phyloP scores from a whole-genome alignment of 202 grass and related monocot genomes.

The Carex sylvatica region DNA sequence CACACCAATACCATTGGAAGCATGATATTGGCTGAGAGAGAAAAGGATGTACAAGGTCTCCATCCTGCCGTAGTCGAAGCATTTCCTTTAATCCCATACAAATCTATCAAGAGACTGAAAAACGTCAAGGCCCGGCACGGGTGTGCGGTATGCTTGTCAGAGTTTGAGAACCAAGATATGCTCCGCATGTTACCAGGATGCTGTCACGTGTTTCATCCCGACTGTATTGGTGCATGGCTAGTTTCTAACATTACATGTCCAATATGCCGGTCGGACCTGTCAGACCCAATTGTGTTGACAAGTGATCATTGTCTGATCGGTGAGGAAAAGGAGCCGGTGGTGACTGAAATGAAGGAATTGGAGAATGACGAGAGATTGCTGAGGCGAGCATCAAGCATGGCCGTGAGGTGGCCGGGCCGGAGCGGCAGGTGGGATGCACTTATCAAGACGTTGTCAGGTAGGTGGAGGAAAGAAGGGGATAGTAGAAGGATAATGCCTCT shows the following conservation, averaged over 20 bases:
- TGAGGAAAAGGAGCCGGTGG: neutral
- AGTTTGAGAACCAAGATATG: slow-evolving; percentile 51
- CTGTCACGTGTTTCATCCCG: slow-evolving; percentile 61
- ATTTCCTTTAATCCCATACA: slow-evolving; percentile 46
- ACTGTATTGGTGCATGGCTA: slow-evolving; percentile 65
- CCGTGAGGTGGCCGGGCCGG: neutral
- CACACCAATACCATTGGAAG: neutral
- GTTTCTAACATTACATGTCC: slow-evolving; percentile 48
- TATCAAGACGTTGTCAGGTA: slow-evolving; percentile 11
- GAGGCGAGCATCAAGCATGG: slow-evolving; percentile 41
- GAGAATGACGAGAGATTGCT: slow-evolving; percentile 31
- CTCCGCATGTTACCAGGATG: slow-evolving; percentile 57
- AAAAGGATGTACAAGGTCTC: slow-evolving; percentile 27
- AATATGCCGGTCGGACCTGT: slow-evolving; percentile 59
- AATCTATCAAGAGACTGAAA: slow-evolving; percentile 37
- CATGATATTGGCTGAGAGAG: slow-evolving; percentile 5
- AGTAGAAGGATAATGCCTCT: slow-evolving; percentile 12
- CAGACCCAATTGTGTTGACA: neutral
- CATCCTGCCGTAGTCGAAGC: slow-evolving; percentile 37
- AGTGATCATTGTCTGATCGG: slow-evolving; percentile 19
- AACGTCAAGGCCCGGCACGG: slow-evolving; percentile 36
- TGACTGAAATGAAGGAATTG: slow-evolving; percentile 25
- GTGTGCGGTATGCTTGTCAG: slow-evolving; percentile 65
- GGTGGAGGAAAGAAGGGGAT: slow-evolving; percentile 24
- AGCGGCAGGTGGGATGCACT: slow-evolving; percentile 19